These are phyloP conservation scores for Hippophae tibetana DNA, from an alignment of 306 rosid genomes.

Conservation along the genomic window DNA sequence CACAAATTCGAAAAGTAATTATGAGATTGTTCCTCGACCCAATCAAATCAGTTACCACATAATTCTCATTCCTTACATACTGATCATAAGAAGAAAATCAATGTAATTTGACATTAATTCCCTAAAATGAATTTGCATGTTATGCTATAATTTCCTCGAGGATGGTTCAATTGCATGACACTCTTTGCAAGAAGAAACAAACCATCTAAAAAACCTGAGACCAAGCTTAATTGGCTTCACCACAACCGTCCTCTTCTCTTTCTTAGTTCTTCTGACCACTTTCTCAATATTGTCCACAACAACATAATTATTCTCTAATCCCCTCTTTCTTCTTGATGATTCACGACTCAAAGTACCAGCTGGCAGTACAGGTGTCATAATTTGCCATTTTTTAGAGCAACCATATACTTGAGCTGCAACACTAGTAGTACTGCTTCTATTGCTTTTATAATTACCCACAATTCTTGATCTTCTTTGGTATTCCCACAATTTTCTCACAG, in stretches of 20 bases:
- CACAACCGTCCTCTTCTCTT: constrained; percentile 4
- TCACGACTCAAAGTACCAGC: constrained; percentile 37
- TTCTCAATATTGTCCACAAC: constrained; percentile 13
- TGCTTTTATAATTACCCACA: neutral
- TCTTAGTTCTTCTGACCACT: constrained; percentile 7
- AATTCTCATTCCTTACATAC: no score
- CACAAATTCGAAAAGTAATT: no score
- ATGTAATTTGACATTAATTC: constrained; percentile 23
- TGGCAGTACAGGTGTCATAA: constrained; percentile 48
- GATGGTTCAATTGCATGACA: constrained; percentile 76
- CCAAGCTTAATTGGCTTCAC: constrained; percentile 15
- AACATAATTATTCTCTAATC: neutral
- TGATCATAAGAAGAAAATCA: no score
- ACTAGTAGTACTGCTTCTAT: neutral
- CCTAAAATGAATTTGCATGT: constrained; percentile 1
- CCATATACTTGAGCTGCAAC: constrained; percentile 38
- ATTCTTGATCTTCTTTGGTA: constrained; percentile 3
- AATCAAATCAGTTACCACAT: no score
- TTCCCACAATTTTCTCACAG: constrained; percentile 32
- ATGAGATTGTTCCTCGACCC: no score
- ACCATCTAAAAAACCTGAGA: constrained; percentile 57
- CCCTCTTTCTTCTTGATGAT: constrained; percentile 32
- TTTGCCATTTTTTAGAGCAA: constrained; percentile 67
- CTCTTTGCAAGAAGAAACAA: constrained; percentile 48
- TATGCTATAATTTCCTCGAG: constrained; percentile 13